These are phyloP conservation scores for Amaranthus tricolor DNA, from an alignment of 179 eudicot genomes.

Conservation along the genomic window DNA sequence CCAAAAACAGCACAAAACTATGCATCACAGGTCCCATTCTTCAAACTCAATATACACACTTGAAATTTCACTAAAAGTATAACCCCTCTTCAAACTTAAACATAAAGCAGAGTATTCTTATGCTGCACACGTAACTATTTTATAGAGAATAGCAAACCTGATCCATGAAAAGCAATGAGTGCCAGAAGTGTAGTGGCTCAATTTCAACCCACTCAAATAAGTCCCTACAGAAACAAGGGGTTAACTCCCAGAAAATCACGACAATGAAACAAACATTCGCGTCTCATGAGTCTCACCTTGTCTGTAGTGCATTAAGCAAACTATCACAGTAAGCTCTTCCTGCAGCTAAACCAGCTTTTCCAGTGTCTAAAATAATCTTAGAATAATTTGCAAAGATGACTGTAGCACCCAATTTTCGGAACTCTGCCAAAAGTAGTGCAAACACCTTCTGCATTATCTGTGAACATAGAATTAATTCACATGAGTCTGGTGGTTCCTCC, in stretches of 20 bases:
- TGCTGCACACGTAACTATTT: background rate
- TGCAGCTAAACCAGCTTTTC: slow-evolving; percentile 78
- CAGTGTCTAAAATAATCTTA: slow-evolving; percentile 83
- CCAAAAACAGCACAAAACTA: background rate
- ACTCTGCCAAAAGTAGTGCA: slow-evolving; percentile 86
- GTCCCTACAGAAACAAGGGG: slow-evolving; percentile 45
- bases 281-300: slow-evolving; percentile 48
- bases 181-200: slow-evolving; percentile 88
- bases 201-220: slow-evolving; percentile 97
- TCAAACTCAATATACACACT: too few relatives aligned
- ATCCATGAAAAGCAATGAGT: slow-evolving; percentile 93
- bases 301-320: slow-evolving; percentile 73
- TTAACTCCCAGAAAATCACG: slow-evolving; percentile 12
- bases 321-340: slow-evolving; percentile 91
- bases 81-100: background rate
- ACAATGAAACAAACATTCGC: background rate
- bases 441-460: slow-evolving; percentile 98
- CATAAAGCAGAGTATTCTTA: background rate
- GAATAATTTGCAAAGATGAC: slow-evolving; percentile 87
- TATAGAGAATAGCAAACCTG: slow-evolving; percentile 53
- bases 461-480: slow-evolving; percentile 12
- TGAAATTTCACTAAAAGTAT: too few relatives aligned
- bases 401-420: slow-evolving; percentile 86
- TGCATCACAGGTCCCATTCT: background rate
- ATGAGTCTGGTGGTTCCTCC: slow-evolving; percentile 10